Percentiles rank a stretch among this genome's conserved stretches.
phyloP scores from a whole-genome alignment of 2,329 filamentous ascomycete genomes.

The Orbilia ellipsospora region DNA sequence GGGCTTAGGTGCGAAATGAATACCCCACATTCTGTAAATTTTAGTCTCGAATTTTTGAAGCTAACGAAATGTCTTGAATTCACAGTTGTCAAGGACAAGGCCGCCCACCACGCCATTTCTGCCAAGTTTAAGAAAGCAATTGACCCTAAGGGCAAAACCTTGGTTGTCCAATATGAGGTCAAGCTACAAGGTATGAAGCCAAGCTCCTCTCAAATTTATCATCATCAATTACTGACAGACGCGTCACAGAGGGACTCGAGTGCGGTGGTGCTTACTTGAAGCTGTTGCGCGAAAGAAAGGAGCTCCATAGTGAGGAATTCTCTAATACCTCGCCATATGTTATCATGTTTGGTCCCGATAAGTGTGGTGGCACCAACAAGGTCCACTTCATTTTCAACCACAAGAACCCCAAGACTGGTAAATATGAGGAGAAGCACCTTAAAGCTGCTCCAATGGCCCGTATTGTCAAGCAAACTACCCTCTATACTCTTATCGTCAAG shows the following conservation, averaged over 20 bases:
- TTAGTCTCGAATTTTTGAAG: not conserved
- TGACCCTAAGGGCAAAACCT: conserved; percentile 95
- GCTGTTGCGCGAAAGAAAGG: conserved; percentile 96
- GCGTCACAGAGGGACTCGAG: conserved; percentile 81
- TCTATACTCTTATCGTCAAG: conserved; percentile 96
- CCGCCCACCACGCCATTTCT: conserved; percentile 98
- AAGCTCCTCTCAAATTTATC: conserved; percentile 17
- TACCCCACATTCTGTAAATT: not conserved
- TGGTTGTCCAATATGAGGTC: conserved; percentile 98
- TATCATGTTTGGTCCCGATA: conserved; percentile 99
- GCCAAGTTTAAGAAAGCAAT: conserved; percentile 97
- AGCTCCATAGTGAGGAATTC: conserved; percentile 97
- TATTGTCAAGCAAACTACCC: conserved; percentile 89
- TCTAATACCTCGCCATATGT: conserved; percentile 97
- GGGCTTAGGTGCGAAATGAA: conserved; percentile 70
- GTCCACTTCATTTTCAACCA: conserved; percentile 99
- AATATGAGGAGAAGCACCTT: conserved; percentile 99
- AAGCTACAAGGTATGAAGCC: conserved; percentile 89
- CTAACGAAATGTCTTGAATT: conserved; percentile 50
- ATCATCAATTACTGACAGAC: conserved; percentile 57
- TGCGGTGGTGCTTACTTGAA: conserved; percentile 99
- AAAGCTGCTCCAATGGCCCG: conserved; percentile 82
- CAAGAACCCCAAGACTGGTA: conserved; percentile 99
- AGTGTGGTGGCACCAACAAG: conserved; percentile 99
- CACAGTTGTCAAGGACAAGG: conserved; percentile 90